Percentiles rank a stretch among this genome's conserved stretches.
These are phyloP conservation scores for Tuber calosporum DNA, from an alignment of 495 filamentous ascomycete species.

Conservation along the genomic window DNA sequence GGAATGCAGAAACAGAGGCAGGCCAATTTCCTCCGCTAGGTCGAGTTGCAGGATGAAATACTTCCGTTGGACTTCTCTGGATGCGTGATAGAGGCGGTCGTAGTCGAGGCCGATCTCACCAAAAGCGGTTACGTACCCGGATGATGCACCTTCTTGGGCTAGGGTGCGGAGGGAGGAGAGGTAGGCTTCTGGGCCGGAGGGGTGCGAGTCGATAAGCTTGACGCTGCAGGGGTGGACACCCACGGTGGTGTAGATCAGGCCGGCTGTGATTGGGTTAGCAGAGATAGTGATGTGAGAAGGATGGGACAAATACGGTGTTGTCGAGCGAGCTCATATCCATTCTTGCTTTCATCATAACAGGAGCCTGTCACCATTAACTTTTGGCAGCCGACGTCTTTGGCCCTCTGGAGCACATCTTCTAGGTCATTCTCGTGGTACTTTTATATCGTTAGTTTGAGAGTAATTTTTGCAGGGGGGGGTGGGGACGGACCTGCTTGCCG, in stretches of 20 bases:
- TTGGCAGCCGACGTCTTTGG: constrained; percentile 64
- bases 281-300: constrained; percentile 13
- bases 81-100: constrained; percentile 73
- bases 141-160: constrained; percentile 46
- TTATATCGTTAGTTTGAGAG: constrained; percentile 1
- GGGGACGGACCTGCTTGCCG: constrained; percentile 53
- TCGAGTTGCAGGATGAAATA: constrained; percentile 76
- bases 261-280: constrained; percentile 50
- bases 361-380: constrained; percentile 96
- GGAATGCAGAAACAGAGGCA: constrained; percentile 86
- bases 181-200: constrained; percentile 49
- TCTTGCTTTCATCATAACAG: constrained; percentile 65
- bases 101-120: constrained; percentile 97
- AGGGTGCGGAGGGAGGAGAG: constrained; percentile 57
- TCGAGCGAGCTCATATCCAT: constrained; percentile 65
- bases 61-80: constrained; percentile 67
- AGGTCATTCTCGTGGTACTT: constrained; percentile 70
- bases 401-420: constrained; percentile 65
- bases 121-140: constrained; percentile 64
- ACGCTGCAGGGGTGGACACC: constrained; percentile 86
- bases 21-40: constrained; percentile 65
- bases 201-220: constrained; percentile 59
- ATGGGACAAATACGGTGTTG: constrained; percentile 56
- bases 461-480: neutral
- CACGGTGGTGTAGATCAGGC: constrained; percentile 59